Evolutionary conservation across 2,329 filamentous ascomycete species (phyloP).

Genomic region (Lasiodiplodia sp.): DNA sequence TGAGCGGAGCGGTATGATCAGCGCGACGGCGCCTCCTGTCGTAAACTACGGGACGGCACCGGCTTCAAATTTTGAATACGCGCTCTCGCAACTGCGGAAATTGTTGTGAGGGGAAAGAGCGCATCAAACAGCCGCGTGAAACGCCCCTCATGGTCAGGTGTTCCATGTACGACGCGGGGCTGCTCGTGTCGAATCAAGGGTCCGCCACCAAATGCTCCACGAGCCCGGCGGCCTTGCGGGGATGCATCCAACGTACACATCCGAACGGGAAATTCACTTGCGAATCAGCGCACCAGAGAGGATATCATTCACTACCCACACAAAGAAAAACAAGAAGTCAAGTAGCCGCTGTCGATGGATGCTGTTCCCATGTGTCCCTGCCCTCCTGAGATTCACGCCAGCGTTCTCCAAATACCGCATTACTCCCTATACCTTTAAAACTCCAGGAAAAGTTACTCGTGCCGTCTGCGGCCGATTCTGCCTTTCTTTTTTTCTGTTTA

Average conservation of each 20-base stretch:
- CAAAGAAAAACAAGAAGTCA: constrained; percentile 20
- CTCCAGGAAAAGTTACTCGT: constrained; percentile 17
- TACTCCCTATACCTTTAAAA: constrained; percentile 23
- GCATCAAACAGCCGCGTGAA: not conserved
- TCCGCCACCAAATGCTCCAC: constrained; percentile 5
- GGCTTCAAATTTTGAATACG: not conserved
- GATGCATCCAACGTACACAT: not conserved
- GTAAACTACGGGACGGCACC: not conserved
- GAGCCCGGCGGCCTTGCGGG: constrained; percentile 17
- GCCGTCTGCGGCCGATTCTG: not conserved
- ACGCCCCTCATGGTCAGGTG: not conserved
- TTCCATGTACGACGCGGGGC: not conserved
- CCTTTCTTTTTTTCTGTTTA: constrained; percentile 10
- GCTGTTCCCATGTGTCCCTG: constrained; percentile 20
- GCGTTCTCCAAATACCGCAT: constrained; percentile 19
- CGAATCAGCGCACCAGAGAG: constrained; percentile 5
- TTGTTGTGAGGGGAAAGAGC: not conserved
- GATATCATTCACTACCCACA: constrained; percentile 27
- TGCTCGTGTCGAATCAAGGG: constrained; percentile 8
- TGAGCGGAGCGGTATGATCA: constrained; percentile 12
- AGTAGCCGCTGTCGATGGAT: constrained; percentile 24
- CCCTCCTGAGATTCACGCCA: constrained; percentile 21
- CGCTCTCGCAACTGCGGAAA: not conserved
- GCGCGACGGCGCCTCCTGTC: constrained; percentile 18
- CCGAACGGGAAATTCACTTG: constrained; percentile 17